These are phyloP conservation scores for Pseudogymnoascus pannorum DNA, from an alignment of 2,329 filamentous ascomycete species.

Conservation along the genomic window DNA sequence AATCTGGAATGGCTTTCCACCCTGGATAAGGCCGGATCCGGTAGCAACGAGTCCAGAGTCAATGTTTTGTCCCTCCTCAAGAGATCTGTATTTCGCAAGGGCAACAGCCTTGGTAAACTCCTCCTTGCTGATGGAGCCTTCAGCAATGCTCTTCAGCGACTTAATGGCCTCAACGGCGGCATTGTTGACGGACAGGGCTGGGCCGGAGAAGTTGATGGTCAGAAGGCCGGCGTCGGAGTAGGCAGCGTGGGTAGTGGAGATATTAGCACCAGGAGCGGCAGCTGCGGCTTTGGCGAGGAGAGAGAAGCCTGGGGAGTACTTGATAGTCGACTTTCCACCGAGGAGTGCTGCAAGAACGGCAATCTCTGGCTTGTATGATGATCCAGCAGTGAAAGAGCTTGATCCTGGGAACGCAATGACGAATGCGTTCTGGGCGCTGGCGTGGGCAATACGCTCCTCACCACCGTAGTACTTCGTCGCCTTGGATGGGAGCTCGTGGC, in stretches of 20 bases:
- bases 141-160: conserved; percentile 71
- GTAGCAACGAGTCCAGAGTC: conserved; percentile 73
- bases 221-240: conserved; percentile 96
- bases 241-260: conserved; percentile 68
- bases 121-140: conserved; percentile 70
- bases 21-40: conserved; percentile 75
- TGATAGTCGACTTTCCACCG: conserved; percentile 84
- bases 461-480: conserved; percentile 87
- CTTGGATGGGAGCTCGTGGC: conserved; percentile 49
- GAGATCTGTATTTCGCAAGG: conserved; percentile 84
- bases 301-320: conserved; percentile 92
- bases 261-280: conserved; percentile 56
- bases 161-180: conserved; percentile 73
- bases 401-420: conserved; percentile 92
- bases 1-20: conserved; percentile 76
- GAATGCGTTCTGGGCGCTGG: conserved; percentile 63
- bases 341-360: conserved; percentile 82
- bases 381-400: conserved; percentile 58
- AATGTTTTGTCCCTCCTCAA: conserved; percentile 74
- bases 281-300: conserved; percentile 74
- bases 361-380: conserved; percentile 80
- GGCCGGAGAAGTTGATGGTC: conserved; percentile 71
- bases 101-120: conserved; percentile 87
- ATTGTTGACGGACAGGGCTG: conserved; percentile 63
- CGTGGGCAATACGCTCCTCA: conserved; percentile 80